Evolutionary conservation across 352 stramenopile genomes (phyloP).

Genomic region (Pythium aquatile): DNA sequence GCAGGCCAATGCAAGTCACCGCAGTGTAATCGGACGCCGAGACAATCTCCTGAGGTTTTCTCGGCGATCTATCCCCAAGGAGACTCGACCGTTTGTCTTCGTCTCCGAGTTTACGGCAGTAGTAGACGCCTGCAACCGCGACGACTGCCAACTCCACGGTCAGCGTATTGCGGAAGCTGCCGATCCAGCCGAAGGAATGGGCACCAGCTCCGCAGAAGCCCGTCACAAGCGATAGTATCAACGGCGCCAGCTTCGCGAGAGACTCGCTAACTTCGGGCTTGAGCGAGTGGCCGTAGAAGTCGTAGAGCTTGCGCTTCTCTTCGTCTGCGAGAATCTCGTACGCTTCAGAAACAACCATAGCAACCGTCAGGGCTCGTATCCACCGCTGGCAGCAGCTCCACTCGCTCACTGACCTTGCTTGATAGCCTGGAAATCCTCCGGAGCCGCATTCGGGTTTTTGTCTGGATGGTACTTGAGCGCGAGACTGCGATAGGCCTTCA

Average conservation of each 20-base stretch:
- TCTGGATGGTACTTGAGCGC: constrained; percentile 95
- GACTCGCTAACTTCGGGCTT: constrained; percentile 63
- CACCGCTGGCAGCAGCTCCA: neutral
- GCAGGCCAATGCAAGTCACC: constrained; percentile 57
- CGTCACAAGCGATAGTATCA: constrained; percentile 59
- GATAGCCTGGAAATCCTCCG: constrained; percentile 88
- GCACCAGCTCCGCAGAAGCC: constrained; percentile 50
- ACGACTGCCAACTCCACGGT: constrained; percentile 50
- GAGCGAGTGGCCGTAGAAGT: constrained; percentile 64
- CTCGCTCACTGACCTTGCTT: constrained; percentile 37
- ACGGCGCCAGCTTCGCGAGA: constrained; percentile 56
- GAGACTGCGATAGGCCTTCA: constrained; percentile 93
- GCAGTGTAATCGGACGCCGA: constrained; percentile 71
- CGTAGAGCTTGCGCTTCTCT: constrained; percentile 73
- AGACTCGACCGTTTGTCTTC: constrained; percentile 12
- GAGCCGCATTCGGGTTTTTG: constrained; percentile 91
- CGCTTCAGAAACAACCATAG: constrained; percentile 24
- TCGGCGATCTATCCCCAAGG: constrained; percentile 18
- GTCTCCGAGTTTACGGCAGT: constrained; percentile 34
- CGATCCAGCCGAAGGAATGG: constrained; percentile 40
- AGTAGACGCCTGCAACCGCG: constrained; percentile 57
- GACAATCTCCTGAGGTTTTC: constrained; percentile 46
- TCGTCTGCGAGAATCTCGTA: constrained; percentile 77
- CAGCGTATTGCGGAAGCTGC: constrained; percentile 23
- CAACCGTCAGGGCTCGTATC: constrained; percentile 1